These are phyloP conservation scores for Cerioporus squamosus DNA, from an alignment of 1,284 basidiomycete genomes.

Conservation along the genomic window DNA sequence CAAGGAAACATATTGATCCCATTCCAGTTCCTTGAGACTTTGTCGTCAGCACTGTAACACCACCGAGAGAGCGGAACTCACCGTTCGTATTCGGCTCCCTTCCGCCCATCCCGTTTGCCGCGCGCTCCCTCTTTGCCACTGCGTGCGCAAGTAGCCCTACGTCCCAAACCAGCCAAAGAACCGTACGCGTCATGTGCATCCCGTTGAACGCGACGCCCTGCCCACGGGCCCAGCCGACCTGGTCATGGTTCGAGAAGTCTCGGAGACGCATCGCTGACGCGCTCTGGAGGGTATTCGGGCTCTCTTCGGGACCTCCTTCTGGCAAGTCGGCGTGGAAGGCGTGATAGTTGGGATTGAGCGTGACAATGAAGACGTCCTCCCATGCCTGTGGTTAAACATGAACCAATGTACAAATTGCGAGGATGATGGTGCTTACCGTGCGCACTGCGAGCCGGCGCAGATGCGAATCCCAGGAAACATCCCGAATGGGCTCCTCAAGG, in stretches of 20 bases:
- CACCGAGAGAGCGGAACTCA: background rate
- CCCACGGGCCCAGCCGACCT: constrained; percentile 11
- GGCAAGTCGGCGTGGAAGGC: background rate
- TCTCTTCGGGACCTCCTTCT: background rate
- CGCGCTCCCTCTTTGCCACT: constrained; percentile 6
- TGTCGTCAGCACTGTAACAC: background rate
- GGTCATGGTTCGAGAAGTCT: constrained; percentile 15
- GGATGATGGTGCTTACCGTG: constrained; percentile 4
- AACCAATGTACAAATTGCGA: background rate
- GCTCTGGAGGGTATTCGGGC: background rate
- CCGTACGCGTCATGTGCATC: constrained; percentile 23
- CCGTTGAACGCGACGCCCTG: constrained; percentile 14
- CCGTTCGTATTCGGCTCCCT: background rate
- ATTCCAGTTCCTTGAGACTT: background rate
- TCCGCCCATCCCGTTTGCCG: background rate
- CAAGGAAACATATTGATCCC: constrained; percentile 18
- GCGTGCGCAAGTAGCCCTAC: constrained; percentile 9
- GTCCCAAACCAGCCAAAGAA: constrained; percentile 22
- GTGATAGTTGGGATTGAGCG: constrained; percentile 11
- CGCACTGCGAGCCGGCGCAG: constrained; percentile 16
- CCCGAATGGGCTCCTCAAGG: constrained; percentile 16
- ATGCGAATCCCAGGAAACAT: constrained; percentile 19
- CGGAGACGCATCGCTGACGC: constrained; percentile 8
- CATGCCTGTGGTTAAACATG: constrained; percentile 4
- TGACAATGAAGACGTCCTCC: constrained; percentile 19